Base-by-base conservation (phyloP, 1,284 basidiomycete genomes). In the Coniferiporia weirii region DNA sequence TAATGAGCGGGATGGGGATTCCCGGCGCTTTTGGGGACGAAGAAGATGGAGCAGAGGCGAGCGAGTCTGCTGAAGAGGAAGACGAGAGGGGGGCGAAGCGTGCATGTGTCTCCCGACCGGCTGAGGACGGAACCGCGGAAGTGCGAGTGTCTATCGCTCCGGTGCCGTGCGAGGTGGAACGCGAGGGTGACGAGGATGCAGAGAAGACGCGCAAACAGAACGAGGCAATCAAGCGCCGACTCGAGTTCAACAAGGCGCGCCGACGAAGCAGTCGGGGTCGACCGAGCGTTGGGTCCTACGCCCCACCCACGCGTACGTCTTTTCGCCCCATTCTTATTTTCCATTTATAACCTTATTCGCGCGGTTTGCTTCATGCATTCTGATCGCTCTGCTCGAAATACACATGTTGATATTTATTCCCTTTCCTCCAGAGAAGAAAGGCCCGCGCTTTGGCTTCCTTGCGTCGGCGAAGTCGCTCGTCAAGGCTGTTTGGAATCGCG, bases 241-340 rank as follows among this genome's bases (percentile, higher is more conserved):
- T 90, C 4, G 85, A 88, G 57, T 71, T 76, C 12, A 85, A 78
- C 65, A 83, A 81, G 62, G 83, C 84, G 19, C 76, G 79, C 66
- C 74, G 89, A 63, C 75, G 85, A 65, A 90, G 88, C 64, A 87
- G 85, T 65, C 78, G 75, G 81, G 76, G 15, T 67, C 69, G 79
- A 61, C 72, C 73, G 48, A 81, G 79, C 65, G 68, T 78, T 46
- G 79, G 27, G 5, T 27, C 27, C 5, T 5, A 27, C 27, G 27
- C 5, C 27, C 27, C 27, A 27, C 27, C 43, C 54, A 34, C 38
- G 45, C 43, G 52, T 60, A 17, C 48, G 50, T 47, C 27, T 27
- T 27, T 27, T 27, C 27, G 5, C 27, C 27, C 27, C 27, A 3
- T 27, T 27, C 27, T 27, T 27, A 27, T 27, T 27, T 27, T 27